Evolutionary conservation across 495 filamentous ascomycete genomes (phyloP).

Genomic region (Sabuloglossum arenarium): DNA sequence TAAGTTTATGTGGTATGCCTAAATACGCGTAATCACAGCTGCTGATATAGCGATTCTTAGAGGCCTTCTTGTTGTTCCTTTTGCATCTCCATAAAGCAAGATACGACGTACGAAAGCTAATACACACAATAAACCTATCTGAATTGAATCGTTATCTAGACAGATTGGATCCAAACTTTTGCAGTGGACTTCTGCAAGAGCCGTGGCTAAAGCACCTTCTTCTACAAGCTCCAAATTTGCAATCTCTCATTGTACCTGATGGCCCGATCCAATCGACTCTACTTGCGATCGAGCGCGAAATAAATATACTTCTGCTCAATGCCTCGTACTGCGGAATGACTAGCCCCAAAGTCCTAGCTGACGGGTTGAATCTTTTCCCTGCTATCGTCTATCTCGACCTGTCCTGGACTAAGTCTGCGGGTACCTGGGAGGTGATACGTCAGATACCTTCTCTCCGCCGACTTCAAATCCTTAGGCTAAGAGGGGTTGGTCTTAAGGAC

Average conservation of each 20-base stretch:
- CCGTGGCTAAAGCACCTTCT: conserved; percentile 39
- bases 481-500: conserved; percentile 34
- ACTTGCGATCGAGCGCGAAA: conserved; percentile 1
- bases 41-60: conserved; percentile 7
- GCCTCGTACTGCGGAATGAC: conserved; percentile 36
- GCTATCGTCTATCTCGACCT: conserved; percentile 37
- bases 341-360: conserved; percentile 29
- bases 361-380: conserved; percentile 31
- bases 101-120: conserved; percentile 17
- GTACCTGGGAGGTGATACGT: background rate
- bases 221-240: conserved; percentile 35
- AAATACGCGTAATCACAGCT: background rate
- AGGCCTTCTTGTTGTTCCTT: background rate
- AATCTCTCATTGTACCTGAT: conserved; percentile 37
- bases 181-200: background rate
- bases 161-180: background rate
- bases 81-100: background rate
- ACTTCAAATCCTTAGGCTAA: conserved; percentile 36
- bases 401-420: conserved; percentile 32
- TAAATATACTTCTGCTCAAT: conserved; percentile 28
- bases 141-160: conserved; percentile 35
- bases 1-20: conserved; percentile 35
- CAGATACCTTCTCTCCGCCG: background rate
- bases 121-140: conserved; percentile 47
- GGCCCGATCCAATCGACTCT: conserved; percentile 36